Percentiles rank a stretch among this genome's conserved stretches.
phyloP scores from a whole-genome alignment of 2,329 filamentous ascomycete species.

The Fonsecaea erecta region DNA sequence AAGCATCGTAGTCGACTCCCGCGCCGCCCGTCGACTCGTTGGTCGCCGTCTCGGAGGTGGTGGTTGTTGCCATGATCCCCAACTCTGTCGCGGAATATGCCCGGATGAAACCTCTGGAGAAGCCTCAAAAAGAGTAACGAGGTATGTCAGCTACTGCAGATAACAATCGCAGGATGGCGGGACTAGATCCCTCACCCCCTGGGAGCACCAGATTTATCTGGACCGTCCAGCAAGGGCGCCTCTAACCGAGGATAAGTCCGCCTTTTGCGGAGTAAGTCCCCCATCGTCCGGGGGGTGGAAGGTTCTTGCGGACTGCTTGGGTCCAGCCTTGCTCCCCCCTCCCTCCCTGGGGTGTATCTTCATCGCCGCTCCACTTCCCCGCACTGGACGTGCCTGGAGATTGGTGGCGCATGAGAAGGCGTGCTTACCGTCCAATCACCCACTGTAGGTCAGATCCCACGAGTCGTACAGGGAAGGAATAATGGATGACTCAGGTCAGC shows the following conservation, averaged over 20 bases:
- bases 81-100: not conserved
- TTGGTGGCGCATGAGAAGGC: not conserved
- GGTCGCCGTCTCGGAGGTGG: not conserved
- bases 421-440: not conserved
- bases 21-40: not conserved
- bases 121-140: too few species aligned
- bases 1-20: conserved; percentile 35
- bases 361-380: conserved; percentile 5
- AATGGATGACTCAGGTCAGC: not conserved
- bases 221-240: not conserved
- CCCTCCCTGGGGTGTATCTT: not conserved
- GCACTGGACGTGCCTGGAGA: not conserved
- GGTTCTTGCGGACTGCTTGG: not conserved
- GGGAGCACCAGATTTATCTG: not conserved
- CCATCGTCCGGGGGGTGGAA: not conserved
- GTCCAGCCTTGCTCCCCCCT: not conserved
- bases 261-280: not conserved
- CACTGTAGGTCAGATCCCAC: too few species aligned
- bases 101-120: not conserved
- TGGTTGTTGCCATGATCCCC: not conserved
- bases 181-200: not conserved
- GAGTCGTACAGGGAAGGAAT: not conserved
- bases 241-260: not conserved
- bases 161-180: not conserved
- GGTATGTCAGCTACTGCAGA: not conserved